A percentile compares a stretch with the other conserved stretches of the same genome.
Conservation (phyloP, 208 protist species). For the Trypanosomatidae sp. region DNA sequence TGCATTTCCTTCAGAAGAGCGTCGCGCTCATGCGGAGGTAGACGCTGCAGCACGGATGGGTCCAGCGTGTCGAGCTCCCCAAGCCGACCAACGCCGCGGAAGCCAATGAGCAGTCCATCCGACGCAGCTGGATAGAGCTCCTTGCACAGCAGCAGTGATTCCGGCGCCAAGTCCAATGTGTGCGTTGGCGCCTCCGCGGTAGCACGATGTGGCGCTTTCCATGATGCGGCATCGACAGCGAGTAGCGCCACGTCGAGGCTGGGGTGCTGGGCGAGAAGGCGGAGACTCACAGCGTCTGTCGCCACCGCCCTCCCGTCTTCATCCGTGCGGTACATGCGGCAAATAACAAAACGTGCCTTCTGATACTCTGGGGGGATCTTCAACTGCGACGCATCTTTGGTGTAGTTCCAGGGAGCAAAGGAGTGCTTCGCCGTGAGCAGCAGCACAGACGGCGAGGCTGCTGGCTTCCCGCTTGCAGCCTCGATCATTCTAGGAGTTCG, state of each 20-base stretch:
- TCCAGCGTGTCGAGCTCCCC: conserved; percentile 81
- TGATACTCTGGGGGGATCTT: conserved; percentile 83
- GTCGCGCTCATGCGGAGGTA: conserved; percentile 47
- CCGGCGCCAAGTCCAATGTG: not conserved
- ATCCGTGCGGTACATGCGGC: conserved; percentile 37
- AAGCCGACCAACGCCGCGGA: conserved; percentile 54
- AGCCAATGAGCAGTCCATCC: conserved; percentile 38
- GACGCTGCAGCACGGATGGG: conserved; percentile 51
- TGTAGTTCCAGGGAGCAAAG: conserved; percentile 71
- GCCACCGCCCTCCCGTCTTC: conserved; percentile 30
- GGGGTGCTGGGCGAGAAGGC: conserved; percentile 57
- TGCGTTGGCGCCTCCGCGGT: not conserved
- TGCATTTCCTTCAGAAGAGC: conserved; percentile 51
- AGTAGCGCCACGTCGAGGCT: conserved; percentile 60
- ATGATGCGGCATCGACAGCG: conserved; percentile 12
- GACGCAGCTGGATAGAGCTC: conserved; percentile 8
- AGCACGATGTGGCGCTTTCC: not conserved
- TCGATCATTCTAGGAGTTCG: not conserved
- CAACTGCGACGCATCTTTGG: conserved; percentile 45
- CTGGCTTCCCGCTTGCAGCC: not conserved
- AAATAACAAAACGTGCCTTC: conserved; percentile 66
- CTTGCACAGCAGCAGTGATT: conserved; percentile 13
- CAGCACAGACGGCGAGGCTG: conserved; percentile 7
- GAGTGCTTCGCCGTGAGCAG: conserved; percentile 84
- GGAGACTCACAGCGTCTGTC: conserved; percentile 21